These are phyloP conservation scores for Rhizopogon roseolus DNA, from an alignment of 768 basidiomycete species.

Conservation along the genomic window DNA sequence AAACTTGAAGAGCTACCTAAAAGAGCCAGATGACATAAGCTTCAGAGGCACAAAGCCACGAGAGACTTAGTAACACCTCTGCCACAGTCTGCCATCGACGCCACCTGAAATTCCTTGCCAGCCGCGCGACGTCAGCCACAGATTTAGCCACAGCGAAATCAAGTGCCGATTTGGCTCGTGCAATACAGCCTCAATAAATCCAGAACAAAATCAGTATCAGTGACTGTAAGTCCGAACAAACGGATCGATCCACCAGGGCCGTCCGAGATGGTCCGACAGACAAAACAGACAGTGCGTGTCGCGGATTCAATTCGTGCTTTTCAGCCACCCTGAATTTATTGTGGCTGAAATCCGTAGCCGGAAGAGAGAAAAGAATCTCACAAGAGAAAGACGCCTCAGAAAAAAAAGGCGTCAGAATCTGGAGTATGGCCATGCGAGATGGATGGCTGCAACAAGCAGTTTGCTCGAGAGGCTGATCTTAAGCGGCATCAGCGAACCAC, in stretches of 20 bases:
- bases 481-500: conserved; percentile 81
- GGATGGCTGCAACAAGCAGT: conserved; percentile 77
- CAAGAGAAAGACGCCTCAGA: conserved; percentile 33
- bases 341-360: conserved; percentile 16
- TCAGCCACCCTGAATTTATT: conserved; percentile 16
- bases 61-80: conserved; percentile 3
- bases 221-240: neutral
- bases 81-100: conserved; percentile 7
- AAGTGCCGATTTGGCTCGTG: conserved; percentile 4
- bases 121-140: conserved; percentile 14
- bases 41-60: neutral
- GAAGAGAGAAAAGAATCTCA: conserved; percentile 39
- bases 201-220: conserved; percentile 1
- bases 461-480: conserved; percentile 77
- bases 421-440: conserved; percentile 78
- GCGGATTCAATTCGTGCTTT: conserved; percentile 7
- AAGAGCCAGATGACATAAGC: neutral
- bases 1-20: neutral
- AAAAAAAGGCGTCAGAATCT: conserved; percentile 46
- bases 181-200: conserved; percentile 14
- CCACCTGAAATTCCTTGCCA: conserved; percentile 8
- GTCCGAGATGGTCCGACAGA: conserved; percentile 26
- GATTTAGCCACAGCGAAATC: conserved; percentile 17
- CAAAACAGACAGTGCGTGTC: conserved; percentile 30
- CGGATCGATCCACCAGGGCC: conserved; percentile 1